Evolutionary conservation across 345 rosid genomes (phyloP), one percentile per base, ranked within the genome.

Genomic region (Acer saccharum): DNA sequence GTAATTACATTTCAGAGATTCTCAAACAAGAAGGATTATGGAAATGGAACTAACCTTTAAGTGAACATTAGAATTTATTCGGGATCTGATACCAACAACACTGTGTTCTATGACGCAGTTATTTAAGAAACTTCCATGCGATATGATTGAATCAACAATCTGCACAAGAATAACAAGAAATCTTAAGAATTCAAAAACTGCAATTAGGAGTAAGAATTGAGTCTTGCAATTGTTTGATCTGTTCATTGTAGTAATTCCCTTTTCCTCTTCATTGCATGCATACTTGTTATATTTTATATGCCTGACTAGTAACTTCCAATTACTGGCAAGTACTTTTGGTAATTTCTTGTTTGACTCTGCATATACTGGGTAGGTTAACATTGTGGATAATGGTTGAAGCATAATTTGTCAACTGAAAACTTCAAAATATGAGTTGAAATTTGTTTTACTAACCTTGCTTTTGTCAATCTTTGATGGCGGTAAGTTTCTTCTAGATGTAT

Each of bases 401-500:
- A 52, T n/a, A 52, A 50, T 50, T 54, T 39, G 7, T 39, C 20
- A 17, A 75, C 48, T 65, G 1, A 52, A 13, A n/a, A 20, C 50
- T 43, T 66, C 21, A 65, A 75, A 66, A 7, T 35, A 50, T 50
- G 16, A 78, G 75, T 18, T 68, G 63, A 65, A 73, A 58, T 50
- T 54, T n/a, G 43, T 9, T 69, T 74, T 48, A 65, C 82, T 71
- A 27, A 88, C 98, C 97, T 92, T 95, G 86, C 94, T 75, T 46
- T 80, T 85, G 83, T 93, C 97, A 61, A 95, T 90, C 79, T 89
- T 88, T 29, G 93, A 79, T 2, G 99, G 98, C 0, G 98, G 99
- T 66, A 93, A 83, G 87, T 95, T 93, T 92, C 98, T 92, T 88
- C 94, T 88, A 68, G 97, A 95, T 60, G 99, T 93, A 77, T 90